These are phyloP conservation scores for Nemania bipapillata DNA, from an alignment of 2,329 filamentous ascomycete genomes.

Conservation along the genomic window DNA sequence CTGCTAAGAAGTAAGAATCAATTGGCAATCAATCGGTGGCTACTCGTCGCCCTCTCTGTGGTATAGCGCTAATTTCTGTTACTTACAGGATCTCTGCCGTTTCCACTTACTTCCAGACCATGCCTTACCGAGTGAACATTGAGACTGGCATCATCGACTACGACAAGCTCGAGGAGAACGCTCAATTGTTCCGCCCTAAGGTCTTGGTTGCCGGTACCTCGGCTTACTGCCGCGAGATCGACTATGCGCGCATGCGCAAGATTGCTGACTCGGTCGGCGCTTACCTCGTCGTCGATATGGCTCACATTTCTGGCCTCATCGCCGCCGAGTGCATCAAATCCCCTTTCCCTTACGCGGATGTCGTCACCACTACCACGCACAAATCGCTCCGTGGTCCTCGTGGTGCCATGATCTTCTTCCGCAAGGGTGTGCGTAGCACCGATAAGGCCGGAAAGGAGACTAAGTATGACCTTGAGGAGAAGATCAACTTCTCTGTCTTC, in stretches of 20 bases:
- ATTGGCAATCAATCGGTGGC: slow-evolving; percentile 57
- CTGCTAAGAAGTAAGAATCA: slow-evolving; percentile 75
- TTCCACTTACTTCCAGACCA: slow-evolving; percentile 98
- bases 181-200: slow-evolving; percentile 92
- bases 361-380: slow-evolving; percentile 98
- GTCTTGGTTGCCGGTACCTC: slow-evolving; percentile 95
- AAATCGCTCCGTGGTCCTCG: slow-evolving; percentile 97
- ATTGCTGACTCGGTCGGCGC: slow-evolving; percentile 93
- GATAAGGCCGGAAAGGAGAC: slow-evolving; percentile 93
- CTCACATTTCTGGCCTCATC: slow-evolving; percentile 96
- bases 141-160: slow-evolving; percentile 98
- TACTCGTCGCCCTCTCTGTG: slow-evolving; percentile 35
- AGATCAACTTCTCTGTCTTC: slow-evolving; percentile 99
- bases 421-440: slow-evolving; percentile 90
- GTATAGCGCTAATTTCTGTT: slow-evolving; percentile 53
- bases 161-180: slow-evolving; percentile 88
- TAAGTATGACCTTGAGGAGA: slow-evolving; percentile 91
- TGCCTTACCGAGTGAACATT: slow-evolving; percentile 91
- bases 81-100: slow-evolving; percentile 80
- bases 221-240: slow-evolving; percentile 96
- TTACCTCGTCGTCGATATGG: slow-evolving; percentile 97
- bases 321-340: slow-evolving; percentile 92
- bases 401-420: slow-evolving; percentile 99
- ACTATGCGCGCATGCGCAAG: slow-evolving; percentile 95
- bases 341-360: slow-evolving; percentile 90